Base-by-base conservation (phyloP, 2,329 filamentous ascomycete species). In the Fusarium marasasianum region DNA sequence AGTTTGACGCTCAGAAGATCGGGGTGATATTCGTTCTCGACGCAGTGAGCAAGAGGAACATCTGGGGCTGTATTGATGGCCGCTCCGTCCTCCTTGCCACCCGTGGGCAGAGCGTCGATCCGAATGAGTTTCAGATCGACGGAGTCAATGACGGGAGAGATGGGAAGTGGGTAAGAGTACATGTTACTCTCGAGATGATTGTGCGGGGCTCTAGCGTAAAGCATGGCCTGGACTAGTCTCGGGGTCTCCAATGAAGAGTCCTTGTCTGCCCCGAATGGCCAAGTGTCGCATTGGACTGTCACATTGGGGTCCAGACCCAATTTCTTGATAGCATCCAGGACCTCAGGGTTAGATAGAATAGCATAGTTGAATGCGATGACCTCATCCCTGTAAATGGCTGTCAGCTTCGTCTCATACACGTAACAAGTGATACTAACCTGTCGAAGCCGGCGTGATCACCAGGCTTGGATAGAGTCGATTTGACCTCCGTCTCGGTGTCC, bases 71-170 rank as follows among this genome's bases (percentile, higher is more conserved):
- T 83, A 79, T 63, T 82, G 3, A 81, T 76, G 22, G 76, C 73
- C 9, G 90, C 77, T 3, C 85, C 84, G 60, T 91, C 89, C 11
- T 77, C 81, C 1, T 72, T 66, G 9, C 84, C 85, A 18, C 85
- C 85, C 0, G 84, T 87, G 4, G 90, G 87, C 1, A 91, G 84
- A 15, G 87, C 84, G 70, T 91, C 89, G 9, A 91, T 82, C 5
- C 89, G 86, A 43, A 91, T 79, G 45, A 92, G 82, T 72, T 88
- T 82, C 69, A 85, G 83, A 24, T 86, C 89, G 41, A 83, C 80
- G 18, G 86, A 85, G 71, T 92, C 88, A 85, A 92, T 87, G 37
- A 91, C 83, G 5, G 88, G 87, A 51, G 89, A 87, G 62, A 90
- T 83, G 12, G 88, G 88, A 31, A 92, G 80, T 1, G 90, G 90